Evolutionary conservation across 2,329 filamentous ascomycete species (phyloP), one percentile per base, ranked within the genome.

Genomic region (Pyrenophora seminiperda): DNA sequence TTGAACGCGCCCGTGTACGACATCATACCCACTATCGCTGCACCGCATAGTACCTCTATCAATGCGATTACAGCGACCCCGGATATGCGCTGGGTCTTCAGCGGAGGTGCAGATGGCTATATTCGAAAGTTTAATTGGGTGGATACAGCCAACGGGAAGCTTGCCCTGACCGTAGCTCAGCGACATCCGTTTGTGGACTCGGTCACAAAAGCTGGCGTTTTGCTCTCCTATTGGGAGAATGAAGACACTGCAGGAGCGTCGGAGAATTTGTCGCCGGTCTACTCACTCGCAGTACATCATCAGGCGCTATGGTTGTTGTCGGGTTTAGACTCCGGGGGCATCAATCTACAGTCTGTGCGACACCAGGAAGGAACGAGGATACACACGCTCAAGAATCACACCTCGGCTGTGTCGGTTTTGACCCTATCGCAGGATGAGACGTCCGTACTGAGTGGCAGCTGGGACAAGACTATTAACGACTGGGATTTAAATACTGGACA

Each of bases 161-260:
- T 94, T 27, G 86, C 93, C 53, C 78, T 99, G 63, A 99, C 94
- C 0, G 94, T 99, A 5, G 94, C 94, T 24, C 94, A 99, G 76
- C 83, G 90, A 40, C 94, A 99, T 70, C 94, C 94, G 0, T 99
- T 97, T 65, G 94, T 99, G 32, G 94, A 99, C 71, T 96, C 90
- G 63, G 94, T 99, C 34, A 90, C 91, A 47, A 99, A 99, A 74
- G 92, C 93, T 2, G 94, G 92, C 1, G 90, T 96, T 5, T 77
- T 97, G 41, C 87, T 97, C 82, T 96, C 90, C 42, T 99, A 99
- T 73, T 99, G 94, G 94, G 94, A 97, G 73, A 99, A 97, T 65
- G 92, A 97, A 71, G 93, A 99, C 68, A 83, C 85, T 2, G 75
- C 76, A 37, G 69, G 74, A 1, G 78, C 90, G 3, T 76, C 83